These are phyloP conservation scores for Exophiala viscosa DNA, from an alignment of 2,329 filamentous ascomycete species.

Conservation along the genomic window DNA sequence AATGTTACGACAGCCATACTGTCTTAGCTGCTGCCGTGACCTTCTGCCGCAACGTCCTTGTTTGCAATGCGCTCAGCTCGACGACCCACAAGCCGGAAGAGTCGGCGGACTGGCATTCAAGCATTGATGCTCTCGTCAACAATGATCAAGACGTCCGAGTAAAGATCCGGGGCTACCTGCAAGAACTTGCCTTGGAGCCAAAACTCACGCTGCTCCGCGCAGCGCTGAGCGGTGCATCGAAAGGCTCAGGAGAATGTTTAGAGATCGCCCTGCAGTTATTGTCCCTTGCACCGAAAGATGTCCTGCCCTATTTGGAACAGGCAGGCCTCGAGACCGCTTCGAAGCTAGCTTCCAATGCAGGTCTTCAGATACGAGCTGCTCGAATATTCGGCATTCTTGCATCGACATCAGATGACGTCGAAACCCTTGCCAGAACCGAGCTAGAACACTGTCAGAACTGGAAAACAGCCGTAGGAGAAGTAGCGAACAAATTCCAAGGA, in stretches of 20 bases:
- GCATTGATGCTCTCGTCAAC: slow-evolving; percentile 54
- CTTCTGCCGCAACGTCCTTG: slow-evolving; percentile 62
- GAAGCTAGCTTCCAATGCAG: slow-evolving; percentile 59
- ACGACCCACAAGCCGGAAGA: slow-evolving; percentile 49
- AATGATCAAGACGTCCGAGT: slow-evolving; percentile 22
- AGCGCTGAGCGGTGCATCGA: slow-evolving; percentile 43
- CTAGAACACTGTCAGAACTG: slow-evolving; percentile 38
- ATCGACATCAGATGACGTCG: slow-evolving; percentile 51
- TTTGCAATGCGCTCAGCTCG: slow-evolving; percentile 53
- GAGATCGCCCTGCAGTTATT: slow-evolving; percentile 53
- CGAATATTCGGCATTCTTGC: slow-evolving; percentile 72
- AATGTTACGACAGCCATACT: slow-evolving; percentile 37
- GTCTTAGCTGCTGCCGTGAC: slow-evolving; percentile 67
- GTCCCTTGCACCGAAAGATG: slow-evolving; percentile 52
- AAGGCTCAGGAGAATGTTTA: slow-evolving; percentile 43
- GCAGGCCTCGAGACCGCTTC: slow-evolving; percentile 8
- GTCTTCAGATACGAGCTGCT: slow-evolving; percentile 63
- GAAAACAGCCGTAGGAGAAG: slow-evolving; percentile 58
- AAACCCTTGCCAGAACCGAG: slow-evolving; percentile 5
- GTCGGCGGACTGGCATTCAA: slow-evolving; percentile 79
- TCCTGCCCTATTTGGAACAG: slow-evolving; percentile 5
- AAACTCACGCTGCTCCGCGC: slow-evolving; percentile 36
- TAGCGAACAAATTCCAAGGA: slow-evolving; percentile 58
- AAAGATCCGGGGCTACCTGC: slow-evolving; percentile 14
- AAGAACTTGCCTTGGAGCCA: slow-evolving; percentile 31